Conservation (phyloP, 202 grass and related monocot species). For the Cymbopogon flexuosus region DNA sequence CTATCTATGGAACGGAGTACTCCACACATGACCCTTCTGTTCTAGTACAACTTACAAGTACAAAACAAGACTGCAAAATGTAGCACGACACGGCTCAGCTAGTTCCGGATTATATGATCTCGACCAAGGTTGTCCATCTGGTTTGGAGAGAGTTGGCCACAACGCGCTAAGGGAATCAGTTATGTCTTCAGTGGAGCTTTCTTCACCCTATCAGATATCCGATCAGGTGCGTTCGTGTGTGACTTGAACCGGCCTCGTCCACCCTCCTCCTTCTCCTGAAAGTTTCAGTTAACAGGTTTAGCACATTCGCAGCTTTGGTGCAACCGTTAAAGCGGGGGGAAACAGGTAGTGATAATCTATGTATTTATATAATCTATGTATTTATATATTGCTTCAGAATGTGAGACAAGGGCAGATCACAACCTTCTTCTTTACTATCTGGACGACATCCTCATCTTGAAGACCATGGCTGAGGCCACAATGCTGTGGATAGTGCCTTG, state of each 20-base stretch:
- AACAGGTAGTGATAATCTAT: not conserved
- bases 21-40: not conserved
- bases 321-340: not conserved
- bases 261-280: constrained; percentile 75
- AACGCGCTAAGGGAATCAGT: not conserved
- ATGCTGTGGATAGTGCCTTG: constrained; percentile 85
- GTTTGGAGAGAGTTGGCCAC: not conserved
- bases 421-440: constrained; percentile 99
- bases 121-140: not conserved
- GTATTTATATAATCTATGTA: not conserved
- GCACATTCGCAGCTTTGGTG: not conserved
- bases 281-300: constrained; percentile 28
- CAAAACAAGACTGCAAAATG: constrained; percentile 28
- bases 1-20: too few relatives aligned
- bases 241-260: constrained; percentile 93
- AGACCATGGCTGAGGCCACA: constrained; percentile 70
- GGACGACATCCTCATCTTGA: constrained; percentile 89
- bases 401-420: constrained; percentile 2
- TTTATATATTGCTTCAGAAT: not conserved
- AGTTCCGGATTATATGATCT: not conserved
- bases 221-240: constrained; percentile 64
- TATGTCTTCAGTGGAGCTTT: constrained; percentile 90
- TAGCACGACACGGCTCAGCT: constrained; percentile 23
- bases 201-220: constrained; percentile 91
- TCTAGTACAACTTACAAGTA: not conserved